phyloP scores from a whole-genome alignment of 2,329 filamentous ascomycete genomes.

The Ophiocordyceps australis region DNA sequence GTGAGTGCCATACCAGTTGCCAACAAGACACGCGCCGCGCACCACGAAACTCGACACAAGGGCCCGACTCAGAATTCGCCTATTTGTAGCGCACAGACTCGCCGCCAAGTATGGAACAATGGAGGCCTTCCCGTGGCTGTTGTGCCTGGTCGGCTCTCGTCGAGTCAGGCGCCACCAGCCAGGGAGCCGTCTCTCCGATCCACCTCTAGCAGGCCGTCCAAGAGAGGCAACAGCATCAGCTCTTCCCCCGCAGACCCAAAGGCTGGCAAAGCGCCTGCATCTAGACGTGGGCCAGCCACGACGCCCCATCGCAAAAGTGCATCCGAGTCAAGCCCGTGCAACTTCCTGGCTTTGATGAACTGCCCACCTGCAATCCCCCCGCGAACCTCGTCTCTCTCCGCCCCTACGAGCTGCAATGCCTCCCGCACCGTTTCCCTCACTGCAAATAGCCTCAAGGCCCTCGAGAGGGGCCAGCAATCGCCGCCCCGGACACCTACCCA shows the following conservation, averaged over 20 bases:
- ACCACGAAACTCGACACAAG: constrained; percentile 8
- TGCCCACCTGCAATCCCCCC: constrained; percentile 37
- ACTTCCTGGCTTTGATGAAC: no score
- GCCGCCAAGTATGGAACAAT: constrained; percentile 39
- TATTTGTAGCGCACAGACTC: constrained; percentile 31
- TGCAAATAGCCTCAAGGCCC: constrained; percentile 37
- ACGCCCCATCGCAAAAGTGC: no score
- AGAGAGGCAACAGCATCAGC: constrained; percentile 30
- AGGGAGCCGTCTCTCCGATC: constrained; percentile 39
- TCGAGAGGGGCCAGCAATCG: no score
- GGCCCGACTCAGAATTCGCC: constrained; percentile 22
- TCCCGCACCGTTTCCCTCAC: constrained; percentile 19
- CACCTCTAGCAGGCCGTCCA: constrained; percentile 38
- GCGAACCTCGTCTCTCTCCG: constrained; percentile 42
- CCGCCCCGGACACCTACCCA: no score
- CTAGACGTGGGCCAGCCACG: no score
- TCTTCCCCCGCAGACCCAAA: constrained; percentile 26
- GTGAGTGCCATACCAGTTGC: no score
- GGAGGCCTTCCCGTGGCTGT: constrained; percentile 45
- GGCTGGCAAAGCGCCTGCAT: no score
- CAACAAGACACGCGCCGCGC: no score
- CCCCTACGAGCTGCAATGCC: constrained; percentile 39
- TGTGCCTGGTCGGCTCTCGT: constrained; percentile 39
- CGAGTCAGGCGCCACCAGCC: constrained; percentile 28
- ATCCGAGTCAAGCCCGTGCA: no score